These are phyloP conservation scores for Cryphonectria japonica DNA, from an alignment of 2,329 filamentous ascomycete species.

Conservation along the genomic window DNA sequence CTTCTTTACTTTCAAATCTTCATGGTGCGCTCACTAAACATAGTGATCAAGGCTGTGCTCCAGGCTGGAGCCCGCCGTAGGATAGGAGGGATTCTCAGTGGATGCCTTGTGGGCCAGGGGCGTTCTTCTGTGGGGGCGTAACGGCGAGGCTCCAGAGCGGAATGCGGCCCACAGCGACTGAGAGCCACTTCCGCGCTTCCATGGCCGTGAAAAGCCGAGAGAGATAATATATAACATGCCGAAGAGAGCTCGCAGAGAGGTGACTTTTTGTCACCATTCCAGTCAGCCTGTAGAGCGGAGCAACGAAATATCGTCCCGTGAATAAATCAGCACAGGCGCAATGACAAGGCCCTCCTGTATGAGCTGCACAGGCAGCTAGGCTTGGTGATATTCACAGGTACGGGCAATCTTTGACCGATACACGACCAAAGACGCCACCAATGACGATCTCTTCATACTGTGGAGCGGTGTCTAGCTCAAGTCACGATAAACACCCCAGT, in stretches of 20 bases:
- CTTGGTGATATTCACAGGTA: neutral
- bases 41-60: neutral
- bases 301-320: neutral
- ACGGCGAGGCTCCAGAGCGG: slow-evolving; percentile 9
- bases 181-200: slow-evolving; percentile 9
- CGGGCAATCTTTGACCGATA: neutral
- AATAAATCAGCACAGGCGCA: neutral
- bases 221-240: neutral
- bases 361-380: neutral
- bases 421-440: neutral
- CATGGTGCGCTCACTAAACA: neutral
- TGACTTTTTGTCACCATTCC: neutral
- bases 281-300: neutral
- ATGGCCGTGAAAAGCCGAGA: slow-evolving; percentile 10
- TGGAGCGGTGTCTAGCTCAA: neutral
- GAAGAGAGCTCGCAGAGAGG: neutral
- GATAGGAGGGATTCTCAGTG: neutral
- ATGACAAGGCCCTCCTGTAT: no score
- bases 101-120: neutral
- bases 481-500: neutral
- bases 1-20: neutral
- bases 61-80: neutral
- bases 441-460: neutral
- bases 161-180: neutral
- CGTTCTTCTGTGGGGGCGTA: neutral